Percentiles rank a stretch among this genome's conserved stretches.
These are phyloP conservation scores for Cardamine resedifolia DNA, from an alignment of 345 rosid species.

Conservation along the genomic window DNA sequence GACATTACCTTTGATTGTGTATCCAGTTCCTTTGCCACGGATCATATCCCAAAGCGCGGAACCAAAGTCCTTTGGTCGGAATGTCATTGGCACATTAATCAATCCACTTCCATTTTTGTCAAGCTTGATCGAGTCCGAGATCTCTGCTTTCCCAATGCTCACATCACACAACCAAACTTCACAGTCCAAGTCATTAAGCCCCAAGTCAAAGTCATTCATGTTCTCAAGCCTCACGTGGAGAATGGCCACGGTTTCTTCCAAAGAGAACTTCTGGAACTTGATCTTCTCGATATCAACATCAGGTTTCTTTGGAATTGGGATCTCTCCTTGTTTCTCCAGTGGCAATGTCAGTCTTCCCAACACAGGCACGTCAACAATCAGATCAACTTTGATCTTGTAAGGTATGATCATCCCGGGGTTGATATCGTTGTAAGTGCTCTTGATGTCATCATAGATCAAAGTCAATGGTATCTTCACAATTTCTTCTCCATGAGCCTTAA, in stretches of 20 bases:
- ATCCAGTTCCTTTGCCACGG: constrained; percentile 90
- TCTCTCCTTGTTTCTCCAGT: constrained; percentile 90
- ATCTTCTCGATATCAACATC: constrained; percentile 85
- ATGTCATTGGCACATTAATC: constrained; percentile 77
- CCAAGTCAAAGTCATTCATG: constrained; percentile 87
- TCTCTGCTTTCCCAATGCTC: constrained; percentile 78
- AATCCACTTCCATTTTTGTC: constrained; percentile 64
- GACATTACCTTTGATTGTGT: constrained; percentile 79
- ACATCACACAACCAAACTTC: constrained; percentile 77
- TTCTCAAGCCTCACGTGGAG: constrained; percentile 87
- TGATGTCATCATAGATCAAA: constrained; percentile 83
- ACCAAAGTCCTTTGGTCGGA: constrained; percentile 95
- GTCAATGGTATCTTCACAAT: constrained; percentile 82
- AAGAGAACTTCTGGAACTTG: constrained; percentile 69
- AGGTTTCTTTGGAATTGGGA: constrained; percentile 95
- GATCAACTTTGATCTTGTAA: constrained; percentile 79
- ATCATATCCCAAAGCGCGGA: constrained; percentile 99
- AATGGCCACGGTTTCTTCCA: constrained; percentile 83
- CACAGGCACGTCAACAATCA: constrained; percentile 82
- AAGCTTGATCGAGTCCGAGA: constrained; percentile 56
- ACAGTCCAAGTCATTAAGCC: constrained; percentile 73
- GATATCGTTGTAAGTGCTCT: constrained; percentile 71
- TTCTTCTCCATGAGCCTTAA: constrained; percentile 90
- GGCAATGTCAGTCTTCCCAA: constrained; percentile 89
- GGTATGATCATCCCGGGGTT: constrained; percentile 91